Evolutionary conservation across 257 asterid species (phyloP).

Genomic region (Penstemon davidsonii): DNA sequence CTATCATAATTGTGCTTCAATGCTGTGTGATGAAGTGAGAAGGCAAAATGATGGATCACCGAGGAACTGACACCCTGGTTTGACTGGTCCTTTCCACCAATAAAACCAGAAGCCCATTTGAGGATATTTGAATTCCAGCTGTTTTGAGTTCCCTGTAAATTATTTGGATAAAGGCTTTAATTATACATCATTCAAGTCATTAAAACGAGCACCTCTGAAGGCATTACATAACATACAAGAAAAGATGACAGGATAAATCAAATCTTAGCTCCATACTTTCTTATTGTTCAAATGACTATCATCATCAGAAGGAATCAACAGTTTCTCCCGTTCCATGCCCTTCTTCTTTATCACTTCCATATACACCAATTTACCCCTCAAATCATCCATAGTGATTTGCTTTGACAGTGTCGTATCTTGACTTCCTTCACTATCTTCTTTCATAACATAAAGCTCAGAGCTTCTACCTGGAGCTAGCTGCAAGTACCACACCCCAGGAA

Average conservation of each 20-base stretch:
- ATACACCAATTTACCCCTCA: constrained; percentile 85
- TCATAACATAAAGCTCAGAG: constrained; percentile 84
- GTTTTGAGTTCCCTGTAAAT: constrained; percentile 57
- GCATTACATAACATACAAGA: constrained; percentile 9
- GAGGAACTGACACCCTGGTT: constrained; percentile 60
- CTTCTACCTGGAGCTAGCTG: constrained; percentile 98
- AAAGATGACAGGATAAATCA: neutral
- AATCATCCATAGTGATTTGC: constrained; percentile 75
- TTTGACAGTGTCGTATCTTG: constrained; percentile 54
- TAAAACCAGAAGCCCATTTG: constrained; percentile 96
- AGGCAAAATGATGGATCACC: constrained; percentile 42
- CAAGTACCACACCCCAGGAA: constrained; percentile 97
- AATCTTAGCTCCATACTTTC: constrained; percentile 40
- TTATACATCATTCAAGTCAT: constrained; percentile 5
- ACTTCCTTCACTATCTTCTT: constrained; percentile 64
- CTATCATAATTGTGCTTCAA: constrained; percentile 15
- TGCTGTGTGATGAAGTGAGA: constrained; percentile 8
- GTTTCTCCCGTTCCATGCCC: constrained; percentile 84
- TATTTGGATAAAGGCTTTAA: constrained; percentile 23
- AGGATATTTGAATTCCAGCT: constrained; percentile 88
- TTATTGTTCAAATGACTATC: constrained; percentile 43
- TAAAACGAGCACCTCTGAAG: constrained; percentile 11
- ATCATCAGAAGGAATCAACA: constrained; percentile 68
- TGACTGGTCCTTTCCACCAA: constrained; percentile 71
- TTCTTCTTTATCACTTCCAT: constrained; percentile 88